Percentiles rank a stretch among this genome's conserved stretches.
Conservation (phyloP, 148 eudicot species). For the Fallopia convolvulus region DNA sequence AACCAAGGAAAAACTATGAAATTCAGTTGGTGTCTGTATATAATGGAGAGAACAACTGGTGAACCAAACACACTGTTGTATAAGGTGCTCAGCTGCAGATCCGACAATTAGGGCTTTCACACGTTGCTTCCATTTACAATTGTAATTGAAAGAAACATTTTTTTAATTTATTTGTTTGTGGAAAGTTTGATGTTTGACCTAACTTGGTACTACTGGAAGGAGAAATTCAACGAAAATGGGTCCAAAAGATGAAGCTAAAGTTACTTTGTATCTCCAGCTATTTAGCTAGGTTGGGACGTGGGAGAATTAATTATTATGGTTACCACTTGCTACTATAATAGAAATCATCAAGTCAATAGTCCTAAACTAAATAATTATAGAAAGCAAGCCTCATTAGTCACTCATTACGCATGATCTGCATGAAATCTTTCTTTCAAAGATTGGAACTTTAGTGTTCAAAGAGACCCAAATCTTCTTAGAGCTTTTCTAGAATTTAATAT, state of each 20-base stretch:
- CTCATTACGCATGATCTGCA: neutral
- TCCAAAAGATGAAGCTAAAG: conserved; percentile 10
- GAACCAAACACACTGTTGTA: neutral
- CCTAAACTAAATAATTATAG: neutral
- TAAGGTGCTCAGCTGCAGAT: conserved; percentile 4
- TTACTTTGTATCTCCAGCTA: conserved; percentile 5
- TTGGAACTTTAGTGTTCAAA: neutral
- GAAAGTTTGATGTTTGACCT: conserved; percentile 10
- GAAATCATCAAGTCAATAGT: neutral
- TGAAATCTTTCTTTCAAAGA: neutral
- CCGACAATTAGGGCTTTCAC: neutral
- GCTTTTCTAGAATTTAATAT: neutral
- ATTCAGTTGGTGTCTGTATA: neutral
- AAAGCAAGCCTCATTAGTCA: neutral
- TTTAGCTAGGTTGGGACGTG: conserved; percentile 2
- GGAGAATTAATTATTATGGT: neutral
- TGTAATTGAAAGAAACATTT: neutral
- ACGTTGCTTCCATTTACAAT: neutral
- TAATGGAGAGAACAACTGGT: neutral
- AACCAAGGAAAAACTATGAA: neutral
- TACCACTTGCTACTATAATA: conserved; percentile 4
- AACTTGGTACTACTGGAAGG: neutral
- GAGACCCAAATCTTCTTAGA: conserved; percentile 1
- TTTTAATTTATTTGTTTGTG: neutral
- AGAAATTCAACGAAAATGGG: conserved; percentile 10